Conservation (phyloP, 179 eudicot genomes). For the Patellifolia procumbens region DNA sequence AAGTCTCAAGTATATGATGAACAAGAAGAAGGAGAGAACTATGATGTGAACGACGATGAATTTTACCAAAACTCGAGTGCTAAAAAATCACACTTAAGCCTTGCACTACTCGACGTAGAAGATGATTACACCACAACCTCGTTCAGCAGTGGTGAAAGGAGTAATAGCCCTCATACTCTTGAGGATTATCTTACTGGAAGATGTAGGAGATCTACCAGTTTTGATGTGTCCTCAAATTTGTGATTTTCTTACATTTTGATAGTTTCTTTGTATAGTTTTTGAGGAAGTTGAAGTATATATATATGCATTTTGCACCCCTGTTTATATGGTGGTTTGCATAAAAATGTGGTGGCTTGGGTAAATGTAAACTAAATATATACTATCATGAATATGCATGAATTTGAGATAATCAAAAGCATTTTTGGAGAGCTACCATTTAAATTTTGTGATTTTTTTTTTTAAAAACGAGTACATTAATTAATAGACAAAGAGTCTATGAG, state of each 20-base stretch:
- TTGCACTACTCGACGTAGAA: conserved; percentile 67
- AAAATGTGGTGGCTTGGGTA: conserved; percentile 30
- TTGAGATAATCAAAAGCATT: neutral
- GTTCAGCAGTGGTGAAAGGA: conserved; percentile 51
- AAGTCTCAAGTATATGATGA: conserved; percentile 29
- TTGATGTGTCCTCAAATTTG: conserved; percentile 37
- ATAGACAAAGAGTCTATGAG: too few relatives aligned
- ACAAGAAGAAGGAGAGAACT: conserved; percentile 34
- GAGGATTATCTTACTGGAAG: conserved; percentile 65
- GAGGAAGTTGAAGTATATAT: conserved; percentile 2
- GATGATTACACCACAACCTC: conserved; percentile 47
- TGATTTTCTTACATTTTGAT: neutral
- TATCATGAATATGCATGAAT: neutral
- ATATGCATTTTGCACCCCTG: conserved; percentile 26
- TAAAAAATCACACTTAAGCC: conserved; percentile 61
- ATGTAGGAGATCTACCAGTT: conserved; percentile 63
- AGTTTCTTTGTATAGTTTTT: conserved; percentile 30
- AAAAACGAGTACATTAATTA: too few relatives aligned
- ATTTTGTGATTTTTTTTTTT: neutral
- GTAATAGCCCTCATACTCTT: conserved; percentile 42
- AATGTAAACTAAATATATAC: neutral
- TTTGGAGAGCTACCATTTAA: neutral
- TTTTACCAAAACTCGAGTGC: conserved; percentile 58
- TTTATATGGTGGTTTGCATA: conserved; percentile 29
- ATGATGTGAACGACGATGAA: conserved; percentile 60